Evolutionary conservation across 805 yeast species (phyloP).

Genomic region (Teunomyces pallodes): DNA sequence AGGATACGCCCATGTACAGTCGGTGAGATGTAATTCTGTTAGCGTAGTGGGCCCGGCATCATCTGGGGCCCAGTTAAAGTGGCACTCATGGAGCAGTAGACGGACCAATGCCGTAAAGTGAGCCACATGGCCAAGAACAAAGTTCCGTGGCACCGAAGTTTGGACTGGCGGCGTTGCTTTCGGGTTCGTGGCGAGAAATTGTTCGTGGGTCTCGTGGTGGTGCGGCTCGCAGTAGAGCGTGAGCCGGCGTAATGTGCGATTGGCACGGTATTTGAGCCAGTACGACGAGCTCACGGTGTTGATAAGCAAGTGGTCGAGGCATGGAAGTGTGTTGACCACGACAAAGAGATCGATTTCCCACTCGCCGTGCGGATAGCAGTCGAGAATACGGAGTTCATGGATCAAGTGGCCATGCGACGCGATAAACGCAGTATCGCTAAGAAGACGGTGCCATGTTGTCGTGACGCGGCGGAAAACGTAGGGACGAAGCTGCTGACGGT

Average conservation of each 20-base stretch:
- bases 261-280: constrained; percentile 39
- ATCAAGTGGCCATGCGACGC: constrained; percentile 11
- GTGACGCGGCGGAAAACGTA: constrained; percentile 21
- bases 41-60: constrained; percentile 15
- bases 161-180: background rate
- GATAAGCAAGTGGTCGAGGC: constrained; percentile 22
- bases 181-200: constrained; percentile 3
- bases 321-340: constrained; percentile 19
- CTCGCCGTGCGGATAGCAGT: constrained; percentile 34
- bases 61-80: constrained; percentile 40
- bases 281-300: constrained; percentile 36
- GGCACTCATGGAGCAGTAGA: constrained; percentile 38
- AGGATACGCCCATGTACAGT: constrained; percentile 61
- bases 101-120: constrained; percentile 31
- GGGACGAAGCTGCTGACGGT: constrained; percentile 16
- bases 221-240: constrained; percentile 25
- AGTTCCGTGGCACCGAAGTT: constrained; percentile 26
- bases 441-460: constrained; percentile 25
- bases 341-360: constrained; percentile 33
- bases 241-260: constrained; percentile 16
- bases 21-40: constrained; percentile 27
- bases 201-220: constrained; percentile 16
- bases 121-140: constrained; percentile 44
- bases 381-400: constrained; percentile 25
- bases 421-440: constrained; percentile 7